phyloP scores from a whole-genome alignment of 345 rosid species.

The Aquilaria malaccensis region DNA sequence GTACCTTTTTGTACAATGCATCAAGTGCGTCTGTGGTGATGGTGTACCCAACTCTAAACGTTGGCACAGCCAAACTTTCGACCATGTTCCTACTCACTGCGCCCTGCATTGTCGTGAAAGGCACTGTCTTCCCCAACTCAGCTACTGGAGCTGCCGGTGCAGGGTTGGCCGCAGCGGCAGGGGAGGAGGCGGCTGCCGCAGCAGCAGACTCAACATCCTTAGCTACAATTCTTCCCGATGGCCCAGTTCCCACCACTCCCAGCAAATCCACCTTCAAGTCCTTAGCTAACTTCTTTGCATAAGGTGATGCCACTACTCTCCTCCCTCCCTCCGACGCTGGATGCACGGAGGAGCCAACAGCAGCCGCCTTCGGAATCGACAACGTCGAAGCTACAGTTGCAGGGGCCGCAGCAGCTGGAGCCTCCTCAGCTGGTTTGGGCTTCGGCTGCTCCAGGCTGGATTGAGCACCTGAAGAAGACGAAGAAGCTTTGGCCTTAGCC shows the following conservation, averaged over 20 bases:
- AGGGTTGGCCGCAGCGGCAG: constrained; percentile 14
- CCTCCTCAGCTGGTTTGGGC: neutral
- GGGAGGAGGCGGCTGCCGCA: constrained; percentile 10
- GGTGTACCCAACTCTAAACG: constrained; percentile 85
- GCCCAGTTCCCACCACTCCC: constrained; percentile 69
- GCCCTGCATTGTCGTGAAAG: constrained; percentile 85
- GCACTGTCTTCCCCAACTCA: constrained; percentile 60
- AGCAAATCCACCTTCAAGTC: constrained; percentile 77
- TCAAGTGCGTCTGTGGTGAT: constrained; percentile 80
- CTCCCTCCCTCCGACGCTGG: constrained; percentile 91
- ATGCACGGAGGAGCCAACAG: constrained; percentile 40
- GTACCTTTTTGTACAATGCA: constrained; percentile 85
- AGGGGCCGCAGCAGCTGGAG: neutral
- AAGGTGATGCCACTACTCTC: constrained; percentile 82
- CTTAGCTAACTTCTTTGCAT: constrained; percentile 80
- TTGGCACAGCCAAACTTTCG: constrained; percentile 79
- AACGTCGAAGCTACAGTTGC: constrained; percentile 2
- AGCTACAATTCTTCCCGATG: constrained; percentile 91
- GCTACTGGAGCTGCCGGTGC: constrained; percentile 18
- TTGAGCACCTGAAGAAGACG: constrained; percentile 9
- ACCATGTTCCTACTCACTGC: constrained; percentile 85
- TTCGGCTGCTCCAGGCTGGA: neutral
- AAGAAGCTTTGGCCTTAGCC: constrained; percentile 59
- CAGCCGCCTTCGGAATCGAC: neutral
- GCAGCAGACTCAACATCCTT: constrained; percentile 83